phyloP scores from a whole-genome alignment of 208 protist species.

The Acanthamoeba triangularis region DNA sequence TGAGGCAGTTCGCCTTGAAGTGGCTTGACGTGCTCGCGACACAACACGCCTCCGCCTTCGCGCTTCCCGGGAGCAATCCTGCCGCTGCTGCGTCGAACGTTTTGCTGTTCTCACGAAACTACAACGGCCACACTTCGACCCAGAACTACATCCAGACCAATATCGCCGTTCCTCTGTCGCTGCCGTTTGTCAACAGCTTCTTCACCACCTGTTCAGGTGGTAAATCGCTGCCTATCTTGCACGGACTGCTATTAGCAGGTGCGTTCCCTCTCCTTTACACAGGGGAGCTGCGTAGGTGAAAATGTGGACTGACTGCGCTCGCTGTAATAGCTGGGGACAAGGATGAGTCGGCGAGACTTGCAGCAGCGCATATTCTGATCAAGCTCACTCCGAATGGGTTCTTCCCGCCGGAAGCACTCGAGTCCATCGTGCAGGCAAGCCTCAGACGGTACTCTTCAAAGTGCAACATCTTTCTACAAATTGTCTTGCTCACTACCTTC shows the following conservation, averaged over 20 bases:
- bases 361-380: not conserved
- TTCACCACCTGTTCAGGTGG: not conserved
- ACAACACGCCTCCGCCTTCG: not conserved
- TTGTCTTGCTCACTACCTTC: not conserved
- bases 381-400: not conserved
- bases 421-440: slow-evolving; percentile 19
- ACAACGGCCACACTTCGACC: not conserved
- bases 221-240: not conserved
- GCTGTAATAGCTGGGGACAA: not conserved
- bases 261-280: not conserved
- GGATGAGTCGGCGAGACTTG: not conserved
- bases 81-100: not conserved
- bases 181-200: not conserved
- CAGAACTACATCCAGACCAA: not conserved
- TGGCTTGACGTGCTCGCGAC: not conserved
- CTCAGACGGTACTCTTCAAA: not conserved
- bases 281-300: not conserved
- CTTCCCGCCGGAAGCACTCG: not conserved
- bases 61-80: not conserved
- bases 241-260: not conserved
- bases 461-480: not conserved
- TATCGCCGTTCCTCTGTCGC: not conserved
- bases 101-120: not conserved
- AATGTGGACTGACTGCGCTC: not conserved
- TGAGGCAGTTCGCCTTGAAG: not conserved